Evolutionary conservation across 139 green algal species (phyloP).

Genomic region (Coccomyxa sp.): DNA sequence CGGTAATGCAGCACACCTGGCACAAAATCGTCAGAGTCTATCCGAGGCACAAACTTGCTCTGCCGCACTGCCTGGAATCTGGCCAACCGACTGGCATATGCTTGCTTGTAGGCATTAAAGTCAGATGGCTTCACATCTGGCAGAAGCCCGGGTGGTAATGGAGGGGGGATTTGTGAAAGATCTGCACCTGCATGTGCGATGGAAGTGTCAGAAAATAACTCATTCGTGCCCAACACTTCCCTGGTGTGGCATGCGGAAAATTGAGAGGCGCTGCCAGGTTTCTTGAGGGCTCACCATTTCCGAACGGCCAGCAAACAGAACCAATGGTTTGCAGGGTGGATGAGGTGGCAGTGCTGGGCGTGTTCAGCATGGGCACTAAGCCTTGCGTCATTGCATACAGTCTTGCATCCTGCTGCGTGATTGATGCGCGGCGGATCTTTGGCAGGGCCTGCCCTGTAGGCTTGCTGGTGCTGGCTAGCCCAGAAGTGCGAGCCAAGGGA

Average conservation of each 20-base stretch:
- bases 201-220: not conserved
- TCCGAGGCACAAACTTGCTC: not conserved
- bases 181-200: not conserved
- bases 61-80: constrained; percentile 10
- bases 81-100: constrained; percentile 18
- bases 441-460: not conserved
- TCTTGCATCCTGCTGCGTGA: not conserved
- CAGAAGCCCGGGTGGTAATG: constrained; percentile 29
- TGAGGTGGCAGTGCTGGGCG: not conserved
- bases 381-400: constrained; percentile 6
- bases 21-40: not conserved
- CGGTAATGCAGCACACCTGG: not conserved
- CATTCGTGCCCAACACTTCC: too few relatives aligned
- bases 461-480: not conserved
- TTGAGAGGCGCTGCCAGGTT: too few relatives aligned
- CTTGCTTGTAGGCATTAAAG: constrained; percentile 30
- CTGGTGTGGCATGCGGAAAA: too few relatives aligned
- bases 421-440: not conserved
- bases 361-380: constrained; percentile 12
- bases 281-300: not conserved
- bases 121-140: constrained; percentile 33
- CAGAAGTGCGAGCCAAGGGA: not conserved
- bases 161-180: constrained; percentile 12
- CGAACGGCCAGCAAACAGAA: constrained; percentile 16
- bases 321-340: not conserved